Evolutionary conservation across 305 asterid species (phyloP), one percentile per base, ranked within the genome.

Genomic region (Plantago lanceolata): DNA sequence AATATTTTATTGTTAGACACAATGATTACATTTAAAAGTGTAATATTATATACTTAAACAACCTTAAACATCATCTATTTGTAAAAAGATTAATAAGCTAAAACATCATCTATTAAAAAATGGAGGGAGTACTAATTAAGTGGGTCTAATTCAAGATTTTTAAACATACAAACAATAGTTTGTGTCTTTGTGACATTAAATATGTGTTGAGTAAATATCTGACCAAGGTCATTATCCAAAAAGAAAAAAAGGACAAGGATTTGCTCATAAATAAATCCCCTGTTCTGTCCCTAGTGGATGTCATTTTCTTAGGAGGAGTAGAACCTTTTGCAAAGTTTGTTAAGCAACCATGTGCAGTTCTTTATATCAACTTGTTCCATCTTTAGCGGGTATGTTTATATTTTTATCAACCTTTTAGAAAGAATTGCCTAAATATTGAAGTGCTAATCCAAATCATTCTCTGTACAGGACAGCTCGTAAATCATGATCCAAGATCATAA

Each of bases 371-470:
- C 5, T 21, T 24, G 40, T 21, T 26, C 59, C 43, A 40, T 40
- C 45, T 55, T 28, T 55, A 55, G 60, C 28, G 20, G 14, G 21
- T 55, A 5, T 40, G 33, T 51, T 51, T 9, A 40, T 40, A 40
- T 40, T 40, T 40, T 9, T 5, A 5, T 11, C 18, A 29, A 8
- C 44, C 26, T 56, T 56, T 6, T 16, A n/a, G 14, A 54, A 56
- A 29, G 45, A 56, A 16, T 56, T 56, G 45, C 24, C 44, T 56
- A 29, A 18, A 29, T 28, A 16, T 6, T 7, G 15, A 28, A 56
- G 61, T 56, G 45, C 20, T 19, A 26, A 28, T 56, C 44, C 3
- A 24, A 54, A 54, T 24, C 40, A 54, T 52, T 29, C 57, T 51
- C 6, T 19, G 55, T 19, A 51, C 11, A 0, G 45, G 13, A 37